Percentiles rank a stretch among this genome's conserved stretches.
Conservation (phyloP, 2,329 filamentous ascomycete species). For the Pseudofabraea citricarpa region DNA sequence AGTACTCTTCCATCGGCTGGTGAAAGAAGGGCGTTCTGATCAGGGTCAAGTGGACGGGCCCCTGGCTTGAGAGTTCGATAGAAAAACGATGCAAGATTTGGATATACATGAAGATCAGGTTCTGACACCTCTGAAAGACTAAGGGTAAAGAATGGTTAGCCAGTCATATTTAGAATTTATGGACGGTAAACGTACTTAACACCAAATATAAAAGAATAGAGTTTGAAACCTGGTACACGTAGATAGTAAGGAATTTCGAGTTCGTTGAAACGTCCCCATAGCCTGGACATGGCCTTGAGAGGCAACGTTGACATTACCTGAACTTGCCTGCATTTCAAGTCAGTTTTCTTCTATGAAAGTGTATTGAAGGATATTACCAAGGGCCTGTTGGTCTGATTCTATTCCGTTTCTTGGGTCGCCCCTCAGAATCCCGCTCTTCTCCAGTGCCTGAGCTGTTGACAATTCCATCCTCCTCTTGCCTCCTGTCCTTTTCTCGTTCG, state of each 20-base stretch:
- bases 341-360: constrained; percentile 5
- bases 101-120: constrained; percentile 81
- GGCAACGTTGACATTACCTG: constrained; percentile 72
- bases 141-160: constrained; percentile 13
- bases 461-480: constrained; percentile 29
- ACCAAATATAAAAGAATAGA: constrained; percentile 70
- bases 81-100: constrained; percentile 94
- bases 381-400: constrained; percentile 62
- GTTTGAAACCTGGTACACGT: constrained; percentile 67
- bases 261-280: constrained; percentile 73
- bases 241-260: constrained; percentile 66
- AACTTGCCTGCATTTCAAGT: constrained; percentile 49
- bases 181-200: constrained; percentile 64
- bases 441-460: constrained; percentile 25
- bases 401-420: constrained; percentile 39
- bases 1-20: constrained; percentile 88
- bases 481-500: constrained; percentile 39
- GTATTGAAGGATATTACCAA: constrained; percentile 42
- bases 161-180: neutral
- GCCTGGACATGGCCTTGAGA: constrained; percentile 64
- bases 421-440: constrained; percentile 34
- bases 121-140: constrained; percentile 83
- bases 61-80: constrained; percentile 92
- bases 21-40: constrained; percentile 74
- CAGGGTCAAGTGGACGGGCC: constrained; percentile 75